Evolutionary conservation across 805 yeast species (phyloP), one percentile per base, ranked within the genome.

Genomic region (Cyberlindnera meyerae): DNA sequence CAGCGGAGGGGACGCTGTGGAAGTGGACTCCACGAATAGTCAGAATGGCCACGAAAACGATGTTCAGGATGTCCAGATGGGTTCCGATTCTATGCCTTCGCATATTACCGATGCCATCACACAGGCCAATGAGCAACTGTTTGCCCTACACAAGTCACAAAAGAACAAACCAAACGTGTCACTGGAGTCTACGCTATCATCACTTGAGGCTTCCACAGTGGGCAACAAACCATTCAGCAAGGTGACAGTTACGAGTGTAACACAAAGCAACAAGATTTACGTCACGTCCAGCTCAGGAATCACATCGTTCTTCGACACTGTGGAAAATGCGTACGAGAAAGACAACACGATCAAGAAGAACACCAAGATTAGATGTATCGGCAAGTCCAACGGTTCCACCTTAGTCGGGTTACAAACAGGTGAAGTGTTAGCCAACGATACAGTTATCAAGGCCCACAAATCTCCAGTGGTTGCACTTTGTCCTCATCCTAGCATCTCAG

Each of bases 401-500:
- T 25, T 41, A 13, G 21, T 44, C 8, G 54, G 55, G 4, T 28
- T 42, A 13, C 17, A 32, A 1, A 42, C 37, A n/a, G 57, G 55
- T 3, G 40, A 36, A 11, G 22, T 52, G 2, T 18, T 32, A 5
- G 13, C 40, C 16, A 45, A 50, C 25, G 44, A 40, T 5, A 11
- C 25, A 6, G 11, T 34, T 8, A 20, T 40, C 6, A 37, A 39
- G 8, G 26, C 37, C 6, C 38, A 43, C 26, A 24, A 31, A 24
- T 11, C 20, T 27, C 8, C 43, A 3, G 49, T 58, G 3, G 42
- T 52, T 3, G 37, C 54, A 6, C 47, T 65, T 6, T 33, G 55
- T 8, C 52, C 53, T 8, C 71, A 66, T 40, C 72, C 72, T 1
- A 51, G 46, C 15, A 34, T 66, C 6, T 28, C 46, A 5, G 31